Conservation (phyloP, 2,329 filamentous ascomycete species). For the Penicillium sp. region DNA sequence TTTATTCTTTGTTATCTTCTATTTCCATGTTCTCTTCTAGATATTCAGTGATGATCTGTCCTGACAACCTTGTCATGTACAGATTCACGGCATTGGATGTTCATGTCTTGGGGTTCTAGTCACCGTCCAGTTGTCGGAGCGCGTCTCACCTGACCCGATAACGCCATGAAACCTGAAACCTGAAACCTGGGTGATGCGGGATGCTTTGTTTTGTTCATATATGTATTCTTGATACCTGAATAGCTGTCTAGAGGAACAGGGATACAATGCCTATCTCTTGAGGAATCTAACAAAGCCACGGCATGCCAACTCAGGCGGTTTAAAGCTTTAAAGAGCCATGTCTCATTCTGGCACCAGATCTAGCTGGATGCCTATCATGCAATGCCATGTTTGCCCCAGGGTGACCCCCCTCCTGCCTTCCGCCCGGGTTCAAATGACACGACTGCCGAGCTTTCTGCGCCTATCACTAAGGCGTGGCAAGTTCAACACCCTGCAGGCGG, state of each 20-base stretch:
- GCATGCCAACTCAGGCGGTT: background rate
- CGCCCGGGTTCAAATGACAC: background rate
- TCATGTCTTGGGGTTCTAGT: constrained; percentile 1
- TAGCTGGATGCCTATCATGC: constrained; percentile 7
- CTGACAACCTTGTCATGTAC: background rate
- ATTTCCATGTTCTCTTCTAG: too few species aligned
- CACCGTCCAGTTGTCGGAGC: constrained; percentile 1
- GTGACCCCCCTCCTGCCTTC: background rate
- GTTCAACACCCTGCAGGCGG: background rate
- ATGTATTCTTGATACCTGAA: background rate
- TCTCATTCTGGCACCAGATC: constrained; percentile 7
- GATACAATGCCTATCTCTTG: background rate
- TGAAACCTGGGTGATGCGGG: background rate
- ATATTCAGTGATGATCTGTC: background rate
- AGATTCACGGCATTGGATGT: background rate
- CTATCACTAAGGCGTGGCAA: background rate
- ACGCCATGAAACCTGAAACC: background rate
- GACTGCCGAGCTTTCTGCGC: background rate
- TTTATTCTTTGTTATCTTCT: background rate
- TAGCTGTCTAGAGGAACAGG: background rate
- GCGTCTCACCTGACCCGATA: constrained; percentile 2
- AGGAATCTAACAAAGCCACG: background rate
- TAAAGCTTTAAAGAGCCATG: constrained; percentile 4
- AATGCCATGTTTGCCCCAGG: constrained; percentile 6
- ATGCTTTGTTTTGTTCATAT: background rate